phyloP scores from a whole-genome alignment of 805 yeast genomes.

The Lachancea meyersii region DNA sequence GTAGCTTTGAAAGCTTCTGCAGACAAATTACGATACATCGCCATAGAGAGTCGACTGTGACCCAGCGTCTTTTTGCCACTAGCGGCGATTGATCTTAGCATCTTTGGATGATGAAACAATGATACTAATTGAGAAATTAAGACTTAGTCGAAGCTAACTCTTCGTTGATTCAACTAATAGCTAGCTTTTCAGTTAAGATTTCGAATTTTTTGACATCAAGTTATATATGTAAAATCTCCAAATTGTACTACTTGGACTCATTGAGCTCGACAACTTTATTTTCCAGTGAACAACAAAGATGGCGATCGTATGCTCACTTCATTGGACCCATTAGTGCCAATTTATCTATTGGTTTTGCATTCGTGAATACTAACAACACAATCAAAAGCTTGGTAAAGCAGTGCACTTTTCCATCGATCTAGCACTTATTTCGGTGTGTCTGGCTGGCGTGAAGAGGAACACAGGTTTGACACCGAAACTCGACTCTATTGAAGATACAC shows the following conservation, averaged over 20 bases:
- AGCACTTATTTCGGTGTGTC: slow-evolving; percentile 54
- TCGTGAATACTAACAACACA: neutral
- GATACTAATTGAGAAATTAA: no score
- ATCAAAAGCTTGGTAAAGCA: slow-evolving; percentile 43
- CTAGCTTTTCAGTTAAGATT: no score
- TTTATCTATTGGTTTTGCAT: neutral
- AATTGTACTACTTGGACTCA: no score
- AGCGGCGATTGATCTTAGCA: neutral
- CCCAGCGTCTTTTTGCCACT: neutral
- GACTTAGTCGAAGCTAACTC: no score
- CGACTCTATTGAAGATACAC: slow-evolving; percentile 40
- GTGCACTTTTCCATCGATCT: slow-evolving; percentile 56
- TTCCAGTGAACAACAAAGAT: neutral
- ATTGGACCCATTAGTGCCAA: neutral
- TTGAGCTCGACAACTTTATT: no score
- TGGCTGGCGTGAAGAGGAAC: slow-evolving; percentile 67
- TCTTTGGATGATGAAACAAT: neutral
- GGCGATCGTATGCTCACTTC: slow-evolving; percentile 6
- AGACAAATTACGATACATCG: neutral
- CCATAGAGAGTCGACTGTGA: neutral
- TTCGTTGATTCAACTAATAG: no score
- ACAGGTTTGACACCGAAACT: slow-evolving; percentile 62
- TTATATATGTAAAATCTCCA: no score
- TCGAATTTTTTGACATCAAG: no score
- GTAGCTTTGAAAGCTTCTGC: slow-evolving; percentile 4